phyloP scores from a whole-genome alignment of 163 green algal species.

The Volvox carteri region DNA sequence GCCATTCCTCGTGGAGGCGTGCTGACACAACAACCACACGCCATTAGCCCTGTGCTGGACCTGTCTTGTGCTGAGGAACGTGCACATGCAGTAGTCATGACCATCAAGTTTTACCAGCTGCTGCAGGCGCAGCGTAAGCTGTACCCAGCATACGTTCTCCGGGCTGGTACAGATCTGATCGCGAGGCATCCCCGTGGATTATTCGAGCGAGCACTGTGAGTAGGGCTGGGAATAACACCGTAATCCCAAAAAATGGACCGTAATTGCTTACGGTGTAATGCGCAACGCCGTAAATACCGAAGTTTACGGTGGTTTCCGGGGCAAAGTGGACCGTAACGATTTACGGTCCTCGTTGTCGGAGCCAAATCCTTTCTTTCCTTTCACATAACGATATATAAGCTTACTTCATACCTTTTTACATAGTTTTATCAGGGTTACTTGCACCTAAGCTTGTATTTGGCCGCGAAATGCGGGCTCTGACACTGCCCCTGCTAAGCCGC shows the following conservation, averaged over 20 bases:
- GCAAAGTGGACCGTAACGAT: too few relatives aligned
- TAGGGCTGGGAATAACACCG: too few relatives aligned
- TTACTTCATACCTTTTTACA: too few relatives aligned
- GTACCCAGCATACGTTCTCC: constrained; percentile 30
- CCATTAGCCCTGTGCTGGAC: constrained; percentile 23
- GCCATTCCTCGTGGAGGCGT: constrained; percentile 1
- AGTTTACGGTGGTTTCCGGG: too few relatives aligned
- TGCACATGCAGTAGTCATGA: constrained; percentile 16
- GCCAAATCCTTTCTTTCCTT: not conserved
- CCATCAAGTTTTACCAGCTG: constrained; percentile 44
- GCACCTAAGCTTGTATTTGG: too few relatives aligned
- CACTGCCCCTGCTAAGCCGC: not conserved
- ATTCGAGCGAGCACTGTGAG: not conserved
- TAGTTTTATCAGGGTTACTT: too few relatives aligned
- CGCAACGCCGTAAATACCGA: too few relatives aligned
- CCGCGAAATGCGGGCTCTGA: not conserved
- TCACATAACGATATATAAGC: not conserved
- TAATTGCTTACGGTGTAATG: too few relatives aligned
- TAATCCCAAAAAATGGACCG: too few relatives aligned
- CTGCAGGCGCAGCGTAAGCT: not conserved
- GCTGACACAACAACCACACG: constrained; percentile 5
- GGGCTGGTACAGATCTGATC: constrained; percentile 16
- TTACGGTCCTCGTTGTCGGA: not conserved
- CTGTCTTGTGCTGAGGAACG: constrained; percentile 9
- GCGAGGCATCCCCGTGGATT: constrained; percentile 6